A percentile compares a stretch with the other conserved stretches of the same genome.
Conservation (phyloP, 176 grass and related monocot genomes). For the Puya raimondii region DNA sequence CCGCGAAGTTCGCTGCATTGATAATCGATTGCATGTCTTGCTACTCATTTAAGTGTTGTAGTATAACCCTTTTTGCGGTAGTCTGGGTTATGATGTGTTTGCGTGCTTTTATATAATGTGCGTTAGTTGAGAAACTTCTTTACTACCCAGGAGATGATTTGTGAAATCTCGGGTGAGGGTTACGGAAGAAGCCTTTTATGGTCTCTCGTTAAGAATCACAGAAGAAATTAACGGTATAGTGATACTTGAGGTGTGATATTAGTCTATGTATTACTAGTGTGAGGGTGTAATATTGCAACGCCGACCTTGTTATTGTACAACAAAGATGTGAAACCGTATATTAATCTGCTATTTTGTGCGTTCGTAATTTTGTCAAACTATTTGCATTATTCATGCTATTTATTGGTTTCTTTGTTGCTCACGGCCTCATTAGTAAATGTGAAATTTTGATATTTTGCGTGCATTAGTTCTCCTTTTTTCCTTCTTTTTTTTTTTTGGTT, state of each 20-base stretch:
- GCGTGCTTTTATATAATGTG: not conserved
- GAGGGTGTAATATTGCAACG: not conserved
- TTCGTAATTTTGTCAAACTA: too few species aligned
- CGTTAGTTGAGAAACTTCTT: not conserved
- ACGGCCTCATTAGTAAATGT: too few species aligned
- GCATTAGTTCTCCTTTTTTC: too few species aligned
- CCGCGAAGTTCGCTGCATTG: constrained; percentile 48
- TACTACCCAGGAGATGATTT: not conserved
- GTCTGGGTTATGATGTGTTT: not conserved
- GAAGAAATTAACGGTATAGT: not conserved
- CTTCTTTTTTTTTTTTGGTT: too few species aligned
- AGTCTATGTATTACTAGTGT: not conserved
- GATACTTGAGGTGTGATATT: not conserved
- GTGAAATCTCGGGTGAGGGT: not conserved
- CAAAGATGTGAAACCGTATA: not conserved
- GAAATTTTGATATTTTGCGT: too few species aligned
- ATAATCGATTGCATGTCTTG: not conserved
- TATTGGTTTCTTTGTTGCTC: too few species aligned
- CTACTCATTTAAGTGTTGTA: not conserved
- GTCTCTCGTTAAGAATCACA: too few species aligned
- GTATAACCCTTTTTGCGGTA: not conserved
- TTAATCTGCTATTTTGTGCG: not conserved
- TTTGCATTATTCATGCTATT: too few species aligned
- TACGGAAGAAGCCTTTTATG: not conserved
- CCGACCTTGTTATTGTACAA: not conserved